A percentile compares a stretch with the other conserved stretches of the same genome.
These are phyloP conservation scores for Eutypa lata DNA, from an alignment of 2,329 filamentous ascomycete species.

Conservation along the genomic window DNA sequence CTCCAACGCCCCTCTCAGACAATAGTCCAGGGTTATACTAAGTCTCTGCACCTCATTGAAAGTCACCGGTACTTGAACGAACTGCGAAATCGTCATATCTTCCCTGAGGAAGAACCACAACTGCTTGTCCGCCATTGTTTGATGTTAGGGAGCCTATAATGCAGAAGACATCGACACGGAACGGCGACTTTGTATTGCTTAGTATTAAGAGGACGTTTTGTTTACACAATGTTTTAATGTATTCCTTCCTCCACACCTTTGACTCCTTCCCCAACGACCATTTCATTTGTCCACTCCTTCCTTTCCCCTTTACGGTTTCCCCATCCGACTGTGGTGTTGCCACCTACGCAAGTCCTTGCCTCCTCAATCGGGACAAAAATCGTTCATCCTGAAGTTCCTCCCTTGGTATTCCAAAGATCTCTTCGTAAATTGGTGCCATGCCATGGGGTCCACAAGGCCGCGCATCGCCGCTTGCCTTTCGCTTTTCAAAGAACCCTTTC, in stretches of 20 bases:
- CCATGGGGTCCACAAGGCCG: constrained; percentile 26
- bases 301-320: no score
- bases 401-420: constrained; percentile 6
- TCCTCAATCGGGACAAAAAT: constrained; percentile 5
- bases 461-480: constrained; percentile 24
- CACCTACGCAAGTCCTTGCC: not conserved
- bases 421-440: constrained; percentile 14
- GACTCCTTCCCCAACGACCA: no score
- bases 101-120: not conserved
- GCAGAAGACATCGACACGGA: no score
- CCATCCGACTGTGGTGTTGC: no score
- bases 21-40: not conserved
- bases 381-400: constrained; percentile 5
- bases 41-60: not conserved
- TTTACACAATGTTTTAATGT: no score
- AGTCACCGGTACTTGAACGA: not conserved
- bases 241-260: no score
- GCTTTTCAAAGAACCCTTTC: constrained; percentile 22
- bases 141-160: no score
- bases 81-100: not conserved
- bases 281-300: no score
- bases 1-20: no score
- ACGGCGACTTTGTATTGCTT: no score
- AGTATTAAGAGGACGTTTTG: no score
- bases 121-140: not conserved